Base-by-base conservation (phyloP, 306 rosid genomes). In the Cucumis hystrix region DNA sequence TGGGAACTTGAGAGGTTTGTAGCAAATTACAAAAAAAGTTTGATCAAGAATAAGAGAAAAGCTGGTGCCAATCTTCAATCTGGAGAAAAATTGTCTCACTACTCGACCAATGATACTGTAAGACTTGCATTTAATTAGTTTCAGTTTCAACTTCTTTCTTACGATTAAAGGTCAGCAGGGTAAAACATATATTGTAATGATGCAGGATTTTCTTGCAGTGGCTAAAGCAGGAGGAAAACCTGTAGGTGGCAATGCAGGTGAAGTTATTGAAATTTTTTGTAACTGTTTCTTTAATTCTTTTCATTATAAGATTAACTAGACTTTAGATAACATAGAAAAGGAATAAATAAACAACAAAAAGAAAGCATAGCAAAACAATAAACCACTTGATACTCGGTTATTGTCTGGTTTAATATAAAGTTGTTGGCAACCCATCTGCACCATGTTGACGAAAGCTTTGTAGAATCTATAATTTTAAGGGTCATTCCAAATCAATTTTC, bases 1-100 rank as follows among this genome's bases (percentile, higher is more conserved):
- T 95, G 97, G 98, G 97, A 95, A 77, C 96, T 92, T 60, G 96
- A 95, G 86, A 87, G 93, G 82, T 90, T 90, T 82, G 96, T 95
- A 63, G 86, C 93, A 56, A 88, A 87, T 85, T 90, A 85, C 71
- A 90, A 85, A 81, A 89, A 88, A 81, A 88, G 89, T 81, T 85
- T 95, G 90, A 90, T 90, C 86, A 94, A 89, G 80, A 84, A 84
- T 70, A 91, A 90, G 83, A 89, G 95, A 76, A 94, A 85, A 75
- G 89, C 82, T 6, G 96, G 91, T 58, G 83, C 83, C 76, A 89
- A 84, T 71, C 70, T 79, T 83, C 91, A 60, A 39, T 84, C 90
- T 25, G 84, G 89, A 80, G 89, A 86, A 37, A 83, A 79, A 75
- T 45, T 41, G 75, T 54, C 79, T 23, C 77, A 28, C 23, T 12